A percentile compares a stretch with the other conserved stretches of the same genome.
These are phyloP conservation scores for Mentha longifolia DNA, from an alignment of 257 asterid genomes.

Conservation along the genomic window DNA sequence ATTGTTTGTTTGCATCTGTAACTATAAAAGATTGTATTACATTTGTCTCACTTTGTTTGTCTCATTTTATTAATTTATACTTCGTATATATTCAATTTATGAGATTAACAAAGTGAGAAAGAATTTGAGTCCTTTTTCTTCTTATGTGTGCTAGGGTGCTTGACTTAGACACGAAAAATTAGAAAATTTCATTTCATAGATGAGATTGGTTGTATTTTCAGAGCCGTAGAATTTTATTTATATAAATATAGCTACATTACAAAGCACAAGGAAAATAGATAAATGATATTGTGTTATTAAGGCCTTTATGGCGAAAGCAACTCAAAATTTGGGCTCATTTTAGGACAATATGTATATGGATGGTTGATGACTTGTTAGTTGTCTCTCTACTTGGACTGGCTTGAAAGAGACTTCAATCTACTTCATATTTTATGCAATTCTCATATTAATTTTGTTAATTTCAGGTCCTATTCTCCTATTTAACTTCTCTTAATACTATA, in stretches of 20 bases:
- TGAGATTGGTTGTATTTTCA: too few relatives aligned
- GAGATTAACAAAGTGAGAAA: too few relatives aligned
- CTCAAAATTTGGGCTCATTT: conserved; percentile 25
- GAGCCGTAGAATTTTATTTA: too few relatives aligned
- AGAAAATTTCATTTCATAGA: too few relatives aligned
- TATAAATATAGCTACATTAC: too few relatives aligned
- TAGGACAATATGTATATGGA: conserved; percentile 30
- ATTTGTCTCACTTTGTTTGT: too few relatives aligned
- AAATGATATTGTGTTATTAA: neutral
- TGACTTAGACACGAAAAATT: too few relatives aligned
- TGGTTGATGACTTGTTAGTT: conserved; percentile 38
- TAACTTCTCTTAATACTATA: neutral
- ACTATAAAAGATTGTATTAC: too few relatives aligned
- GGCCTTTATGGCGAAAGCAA: conserved; percentile 45
- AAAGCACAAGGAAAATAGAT: neutral
- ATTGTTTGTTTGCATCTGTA: neutral
- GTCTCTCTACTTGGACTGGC: conserved; percentile 31
- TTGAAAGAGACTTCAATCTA: conserved; percentile 32
- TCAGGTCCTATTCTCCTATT: neutral
- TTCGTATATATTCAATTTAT: too few relatives aligned
- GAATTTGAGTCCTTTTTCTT: too few relatives aligned
- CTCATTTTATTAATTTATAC: too few relatives aligned
- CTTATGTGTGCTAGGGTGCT: too few relatives aligned
- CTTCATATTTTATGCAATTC: neutral
- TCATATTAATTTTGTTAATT: neutral